Evolutionary conservation across 129 eudicot genomes (phyloP).

Genomic region (Calendula officinalis): DNA sequence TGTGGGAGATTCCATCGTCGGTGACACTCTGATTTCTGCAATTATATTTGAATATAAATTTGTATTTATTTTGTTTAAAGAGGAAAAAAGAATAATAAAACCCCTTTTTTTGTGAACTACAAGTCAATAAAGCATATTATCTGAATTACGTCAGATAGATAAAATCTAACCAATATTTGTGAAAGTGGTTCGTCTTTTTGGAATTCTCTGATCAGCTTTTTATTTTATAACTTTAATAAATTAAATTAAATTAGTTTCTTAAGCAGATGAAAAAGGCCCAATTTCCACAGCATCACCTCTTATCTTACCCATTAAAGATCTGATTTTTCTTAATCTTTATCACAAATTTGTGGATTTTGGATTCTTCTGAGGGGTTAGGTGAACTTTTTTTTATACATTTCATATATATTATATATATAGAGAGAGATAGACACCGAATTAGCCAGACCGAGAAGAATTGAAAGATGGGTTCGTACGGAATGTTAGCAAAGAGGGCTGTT

Average conservation of each 20-base stretch:
- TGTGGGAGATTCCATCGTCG: constrained; percentile 32
- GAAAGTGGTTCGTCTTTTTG: constrained; percentile 31
- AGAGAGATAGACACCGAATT: constrained; percentile 15
- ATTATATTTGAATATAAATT: constrained; percentile 3
- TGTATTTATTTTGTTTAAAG: background rate
- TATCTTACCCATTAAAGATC: constrained; percentile 11
- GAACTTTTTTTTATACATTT: constrained; percentile 11
- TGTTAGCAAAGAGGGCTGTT: constrained; percentile 78
- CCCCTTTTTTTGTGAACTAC: background rate
- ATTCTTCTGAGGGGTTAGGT: constrained; percentile 30
- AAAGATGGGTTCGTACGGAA: constrained; percentile 83
- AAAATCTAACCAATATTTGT: constrained; percentile 7
- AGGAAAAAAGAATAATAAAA: background rate
- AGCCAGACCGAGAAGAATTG: constrained; percentile 6
- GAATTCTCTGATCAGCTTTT: constrained; percentile 12
- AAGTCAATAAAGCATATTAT: constrained; percentile 23
- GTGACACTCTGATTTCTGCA: constrained; percentile 26
- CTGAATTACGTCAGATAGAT: constrained; percentile 12
- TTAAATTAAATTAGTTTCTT: constrained; percentile 4
- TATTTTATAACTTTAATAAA: background rate
- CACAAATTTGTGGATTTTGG: background rate
- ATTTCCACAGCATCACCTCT: background rate
- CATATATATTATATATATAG: background rate
- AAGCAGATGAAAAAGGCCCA: background rate
- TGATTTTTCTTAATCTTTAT: background rate